Evolutionary conservation across 495 filamentous ascomycete genomes (phyloP), one percentile per base, ranked within the genome.

Genomic region (Lasiosphaeriaceae sp.): DNA sequence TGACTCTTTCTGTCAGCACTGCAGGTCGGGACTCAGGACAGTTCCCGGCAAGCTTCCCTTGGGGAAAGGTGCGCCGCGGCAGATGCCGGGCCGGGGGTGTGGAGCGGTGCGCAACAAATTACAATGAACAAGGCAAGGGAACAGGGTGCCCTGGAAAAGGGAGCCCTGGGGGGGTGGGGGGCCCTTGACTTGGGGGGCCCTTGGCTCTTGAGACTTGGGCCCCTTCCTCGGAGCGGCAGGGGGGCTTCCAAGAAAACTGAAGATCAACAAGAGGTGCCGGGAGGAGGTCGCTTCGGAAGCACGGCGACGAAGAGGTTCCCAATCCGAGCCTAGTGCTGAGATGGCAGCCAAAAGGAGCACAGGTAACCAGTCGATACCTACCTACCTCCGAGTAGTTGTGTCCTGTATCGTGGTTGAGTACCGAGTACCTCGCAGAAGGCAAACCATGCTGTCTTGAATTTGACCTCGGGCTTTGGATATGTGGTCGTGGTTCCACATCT

Each of bases 301-400:
- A 55, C 53, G 53, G 44, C 58, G 58, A 54, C 58, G 58, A 61
- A 56, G 54, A 61, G 58, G 54, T 61, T 61, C 58, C 58, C 58
- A 56, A 57, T 56, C 54, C 6, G 51, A 56, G 58, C 58, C 21
- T 61, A 61, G 58, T 44, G 55, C 23, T 20, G 17, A 39, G 31
- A 31, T 31, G 3, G 26, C 26, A 31, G 26, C 26, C 26, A 9
- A 31, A 31, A 31, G 26, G 26, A 31, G 26, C 9, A 31, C n/a
- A n/a, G n/a, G n/a, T n/a, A n/a, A n/a, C n/a, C n/a, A n/a, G n/a
- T n/a, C n/a, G n/a, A n/a, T n/a, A n/a, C n/a, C n/a, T n/a, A n/a
- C n/a, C n/a, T n/a, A n/a, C n/a, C n/a, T n/a, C n/a, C n/a, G n/a
- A n/a, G n/a, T n/a, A n/a, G n/a, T n/a, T n/a, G n/a, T n/a, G n/a